These are phyloP conservation scores for Blastocystis hominis DNA, from an alignment of 352 stramenopile genomes.

Conservation along the genomic window DNA sequence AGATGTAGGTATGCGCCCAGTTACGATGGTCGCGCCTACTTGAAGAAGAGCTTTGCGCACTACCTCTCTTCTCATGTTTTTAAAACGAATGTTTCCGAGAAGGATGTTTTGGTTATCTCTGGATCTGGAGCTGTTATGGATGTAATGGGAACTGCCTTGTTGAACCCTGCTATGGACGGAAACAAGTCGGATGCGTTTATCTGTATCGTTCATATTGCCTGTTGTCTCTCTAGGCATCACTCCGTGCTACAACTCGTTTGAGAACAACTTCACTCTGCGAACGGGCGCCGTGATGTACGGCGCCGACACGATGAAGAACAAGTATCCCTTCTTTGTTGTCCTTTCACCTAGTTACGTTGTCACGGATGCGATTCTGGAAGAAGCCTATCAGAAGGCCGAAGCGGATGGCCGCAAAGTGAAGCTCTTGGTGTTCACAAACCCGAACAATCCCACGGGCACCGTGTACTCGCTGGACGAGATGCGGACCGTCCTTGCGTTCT, in stretches of 20 bases:
- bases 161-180: conserved; percentile 4
- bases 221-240: conserved; percentile 6
- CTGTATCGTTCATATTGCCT: neutral
- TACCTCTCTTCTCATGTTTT: conserved; percentile 5
- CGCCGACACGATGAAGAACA: conserved; percentile 33
- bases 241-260: conserved; percentile 56
- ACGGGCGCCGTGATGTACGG: neutral
- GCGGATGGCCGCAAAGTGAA: conserved; percentile 9
- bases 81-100: neutral
- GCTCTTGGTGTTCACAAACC: conserved; percentile 54
- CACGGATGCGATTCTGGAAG: conserved; percentile 22
- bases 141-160: conserved; percentile 44
- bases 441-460: conserved; percentile 53
- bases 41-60: conserved; percentile 24
- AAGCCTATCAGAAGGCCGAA: conserved; percentile 8
- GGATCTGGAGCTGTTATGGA: conserved; percentile 48
- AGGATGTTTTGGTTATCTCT: neutral
- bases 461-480: conserved; percentile 48
- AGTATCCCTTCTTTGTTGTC: neutral
- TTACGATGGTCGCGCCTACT: conserved; percentile 38
- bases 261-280: conserved; percentile 45
- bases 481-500: conserved; percentile 40
- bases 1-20: neutral
- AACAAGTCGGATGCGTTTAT: conserved; percentile 30
- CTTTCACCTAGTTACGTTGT: conserved; percentile 9